Evolutionary conservation across 1,139 yeast species (phyloP).

Genomic region (Debaryomycetaceae sp.): DNA sequence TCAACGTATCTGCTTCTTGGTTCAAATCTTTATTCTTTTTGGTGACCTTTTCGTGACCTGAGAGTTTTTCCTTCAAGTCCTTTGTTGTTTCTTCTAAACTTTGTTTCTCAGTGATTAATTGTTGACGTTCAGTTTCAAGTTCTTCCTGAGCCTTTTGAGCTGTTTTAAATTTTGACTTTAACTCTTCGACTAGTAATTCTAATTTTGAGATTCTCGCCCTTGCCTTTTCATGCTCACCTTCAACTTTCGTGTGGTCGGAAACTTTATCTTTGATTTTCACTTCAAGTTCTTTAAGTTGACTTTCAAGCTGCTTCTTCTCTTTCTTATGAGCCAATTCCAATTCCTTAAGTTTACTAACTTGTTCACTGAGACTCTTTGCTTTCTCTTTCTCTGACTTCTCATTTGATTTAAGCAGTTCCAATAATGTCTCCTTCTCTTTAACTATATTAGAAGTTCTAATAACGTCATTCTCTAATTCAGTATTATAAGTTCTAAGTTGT

Average conservation of each 20-base stretch:
- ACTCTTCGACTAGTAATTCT: not conserved
- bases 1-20: slow-evolving; percentile 8
- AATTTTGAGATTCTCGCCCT: not conserved
- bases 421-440: slow-evolving; percentile 23
- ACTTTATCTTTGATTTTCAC: not conserved
- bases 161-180: slow-evolving; percentile 1
- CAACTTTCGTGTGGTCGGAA: not conserved
- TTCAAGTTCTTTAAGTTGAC: not conserved
- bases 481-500: slow-evolving; percentile 43
- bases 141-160: not conserved
- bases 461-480: slow-evolving; percentile 45
- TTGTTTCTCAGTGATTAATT: not conserved
- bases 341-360: slow-evolving; percentile 17
- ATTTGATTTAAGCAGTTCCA: slow-evolving; percentile 23
- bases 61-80: not conserved
- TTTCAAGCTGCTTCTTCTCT: not conserved
- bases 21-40: slow-evolving; percentile 8
- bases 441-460: slow-evolving; percentile 23
- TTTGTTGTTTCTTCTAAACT: not conserved
- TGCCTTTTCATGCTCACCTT: not conserved
- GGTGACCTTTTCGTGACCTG: slow-evolving; percentile 1
- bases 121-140: not conserved
- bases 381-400: slow-evolving; percentile 13
- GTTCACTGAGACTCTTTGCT: slow-evolving; percentile 4
- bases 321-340: slow-evolving; percentile 7